Conservation (phyloP, 768 basidiomycete species). For the Xanthoconium stramineum region DNA sequence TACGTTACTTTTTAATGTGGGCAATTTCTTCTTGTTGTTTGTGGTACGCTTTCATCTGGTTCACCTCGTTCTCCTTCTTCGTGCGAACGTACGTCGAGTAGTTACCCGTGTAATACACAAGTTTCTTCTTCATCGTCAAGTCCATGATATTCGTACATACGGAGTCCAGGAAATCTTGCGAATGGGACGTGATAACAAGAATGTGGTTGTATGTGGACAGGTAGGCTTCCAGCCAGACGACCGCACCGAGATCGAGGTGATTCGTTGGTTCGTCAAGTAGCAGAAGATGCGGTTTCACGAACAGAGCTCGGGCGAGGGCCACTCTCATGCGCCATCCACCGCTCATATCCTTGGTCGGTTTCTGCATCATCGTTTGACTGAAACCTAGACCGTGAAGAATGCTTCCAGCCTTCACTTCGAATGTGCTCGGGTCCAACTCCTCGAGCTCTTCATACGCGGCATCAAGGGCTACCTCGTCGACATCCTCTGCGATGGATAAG, state of each 20-base stretch:
- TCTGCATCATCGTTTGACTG: conserved; percentile 86
- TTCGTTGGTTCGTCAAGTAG: conserved; percentile 92
- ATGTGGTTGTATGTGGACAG: conserved; percentile 98
- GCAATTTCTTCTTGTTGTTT: conserved; percentile 99
- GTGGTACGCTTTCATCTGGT: conserved; percentile 98
- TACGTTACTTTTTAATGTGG: conserved; percentile 90
- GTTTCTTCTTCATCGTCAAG: conserved; percentile 85
- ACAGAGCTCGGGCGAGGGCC: conserved; percentile 91
- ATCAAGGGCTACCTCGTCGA: conserved; percentile 87
- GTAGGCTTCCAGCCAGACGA: conserved; percentile 99
- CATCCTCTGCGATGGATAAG: conserved; percentile 81
- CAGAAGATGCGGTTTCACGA: conserved; percentile 93
- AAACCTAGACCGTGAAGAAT: conserved; percentile 99
- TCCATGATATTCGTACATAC: conserved; percentile 99
- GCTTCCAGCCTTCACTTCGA: conserved; percentile 92
- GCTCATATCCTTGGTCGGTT: conserved; percentile 97
- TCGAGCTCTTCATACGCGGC: conserved; percentile 93
- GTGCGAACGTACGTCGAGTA: conserved; percentile 98
- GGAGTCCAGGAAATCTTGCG: conserved; percentile 98
- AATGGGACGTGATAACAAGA: conserved; percentile 95
- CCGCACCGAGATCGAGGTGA: conserved; percentile 94
- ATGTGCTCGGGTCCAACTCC: conserved; percentile 92
- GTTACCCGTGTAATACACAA: conserved; percentile 94
- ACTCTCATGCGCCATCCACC: conserved; percentile 99
- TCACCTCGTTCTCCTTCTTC: conserved; percentile 95